phyloP scores from a whole-genome alignment of 805 yeast species.

The Pichia kluyveri region DNA sequence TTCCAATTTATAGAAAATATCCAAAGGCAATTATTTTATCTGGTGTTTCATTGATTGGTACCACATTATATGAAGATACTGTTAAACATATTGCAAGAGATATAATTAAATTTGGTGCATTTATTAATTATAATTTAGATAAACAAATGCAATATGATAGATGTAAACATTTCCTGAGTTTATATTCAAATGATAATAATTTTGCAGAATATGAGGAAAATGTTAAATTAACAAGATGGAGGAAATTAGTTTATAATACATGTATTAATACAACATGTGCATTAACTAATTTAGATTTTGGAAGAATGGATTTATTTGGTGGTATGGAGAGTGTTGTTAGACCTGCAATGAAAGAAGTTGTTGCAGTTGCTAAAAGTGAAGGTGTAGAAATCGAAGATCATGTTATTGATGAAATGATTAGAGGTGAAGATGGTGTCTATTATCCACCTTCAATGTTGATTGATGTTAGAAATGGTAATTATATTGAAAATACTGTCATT shows the following conservation, averaged over 20 bases:
- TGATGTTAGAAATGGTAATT: slow-evolving; percentile 32
- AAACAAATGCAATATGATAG: slow-evolving; percentile 17
- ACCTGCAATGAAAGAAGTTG: slow-evolving; percentile 37
- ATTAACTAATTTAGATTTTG: slow-evolving; percentile 30
- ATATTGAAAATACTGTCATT: slow-evolving; percentile 33
- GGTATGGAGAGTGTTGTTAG: slow-evolving; percentile 18
- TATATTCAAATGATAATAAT: slow-evolving; percentile 26
- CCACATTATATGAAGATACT: slow-evolving; percentile 21
- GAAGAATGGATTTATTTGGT: slow-evolving; percentile 23
- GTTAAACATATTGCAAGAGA: slow-evolving; percentile 28
- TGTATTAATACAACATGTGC: slow-evolving; percentile 36
- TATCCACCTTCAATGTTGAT: slow-evolving; percentile 42
- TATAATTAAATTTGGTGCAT: slow-evolving; percentile 24
- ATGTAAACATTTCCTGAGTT: slow-evolving; percentile 23
- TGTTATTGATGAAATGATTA: slow-evolving; percentile 32
- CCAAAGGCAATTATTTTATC: slow-evolving; percentile 28
- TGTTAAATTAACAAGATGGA: slow-evolving; percentile 33
- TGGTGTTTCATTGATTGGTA: slow-evolving; percentile 31
- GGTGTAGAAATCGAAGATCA: slow-evolving; percentile 31
- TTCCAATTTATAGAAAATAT: slow-evolving; percentile 22
- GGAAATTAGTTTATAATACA: slow-evolving; percentile 37
- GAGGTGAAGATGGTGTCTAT: slow-evolving; percentile 31
- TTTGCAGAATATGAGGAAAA: slow-evolving; percentile 23
- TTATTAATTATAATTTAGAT: slow-evolving; percentile 24
- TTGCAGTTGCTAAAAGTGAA: slow-evolving; percentile 35